A percentile compares a stretch with the other conserved stretches of the same genome.
These are phyloP conservation scores for Nakazawaea holstii DNA, from an alignment of 805 yeast species.

Conservation along the genomic window DNA sequence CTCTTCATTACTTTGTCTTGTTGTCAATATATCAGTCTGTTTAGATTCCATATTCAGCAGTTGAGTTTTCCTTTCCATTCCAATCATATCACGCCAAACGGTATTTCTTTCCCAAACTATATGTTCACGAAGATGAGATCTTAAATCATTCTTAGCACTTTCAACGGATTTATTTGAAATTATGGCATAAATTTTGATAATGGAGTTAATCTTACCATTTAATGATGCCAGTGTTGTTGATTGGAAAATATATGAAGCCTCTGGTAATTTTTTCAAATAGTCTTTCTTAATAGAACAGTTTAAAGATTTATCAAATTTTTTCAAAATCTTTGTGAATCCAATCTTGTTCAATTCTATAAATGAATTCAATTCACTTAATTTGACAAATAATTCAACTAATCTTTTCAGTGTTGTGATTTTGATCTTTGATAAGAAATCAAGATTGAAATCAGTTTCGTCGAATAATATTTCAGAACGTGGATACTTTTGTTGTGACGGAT, in stretches of 20 bases:
- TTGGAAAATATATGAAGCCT: constrained; percentile 52
- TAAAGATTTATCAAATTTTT: constrained; percentile 85
- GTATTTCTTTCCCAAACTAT: constrained; percentile 97
- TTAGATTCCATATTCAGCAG: constrained; percentile 18
- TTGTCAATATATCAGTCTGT: constrained; percentile 17
- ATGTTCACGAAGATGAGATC: constrained; percentile 72
- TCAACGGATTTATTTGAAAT: constrained; percentile 35
- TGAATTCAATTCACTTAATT: constrained; percentile 76
- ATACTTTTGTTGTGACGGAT: background rate
- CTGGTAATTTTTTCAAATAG: constrained; percentile 46
- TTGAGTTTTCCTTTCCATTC: constrained; percentile 80
- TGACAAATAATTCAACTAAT: constrained; percentile 60
- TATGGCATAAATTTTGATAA: constrained; percentile 32
- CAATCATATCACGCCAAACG: constrained; percentile 96
- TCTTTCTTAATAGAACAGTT: constrained; percentile 52
- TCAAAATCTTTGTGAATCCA: constrained; percentile 85
- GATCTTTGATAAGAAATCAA: constrained; percentile 41
- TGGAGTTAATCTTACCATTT: constrained; percentile 44
- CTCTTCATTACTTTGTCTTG: constrained; percentile 12
- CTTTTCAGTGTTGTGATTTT: constrained; percentile 64
- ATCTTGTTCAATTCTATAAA: constrained; percentile 79
- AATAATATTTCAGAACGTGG: constrained; percentile 18
- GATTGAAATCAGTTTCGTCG: constrained; percentile 31
- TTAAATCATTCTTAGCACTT: constrained; percentile 37
- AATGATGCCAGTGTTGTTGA: constrained; percentile 41